Evolutionary conservation across 176 grass and related monocot genomes (phyloP).

Genomic region (Musa schizocarpa): DNA sequence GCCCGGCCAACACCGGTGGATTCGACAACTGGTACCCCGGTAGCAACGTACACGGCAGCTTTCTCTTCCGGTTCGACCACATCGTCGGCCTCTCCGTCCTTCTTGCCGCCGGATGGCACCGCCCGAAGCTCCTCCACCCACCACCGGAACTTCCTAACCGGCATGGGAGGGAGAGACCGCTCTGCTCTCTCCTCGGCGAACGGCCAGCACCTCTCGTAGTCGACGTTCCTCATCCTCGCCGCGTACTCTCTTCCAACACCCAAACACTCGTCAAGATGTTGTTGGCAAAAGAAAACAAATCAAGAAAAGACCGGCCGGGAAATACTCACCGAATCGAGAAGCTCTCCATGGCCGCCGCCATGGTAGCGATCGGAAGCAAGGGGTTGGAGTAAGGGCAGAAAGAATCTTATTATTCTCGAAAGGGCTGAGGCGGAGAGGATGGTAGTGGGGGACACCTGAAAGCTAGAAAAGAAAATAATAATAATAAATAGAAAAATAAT

Average conservation of each 20-base stretch:
- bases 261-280: not conserved
- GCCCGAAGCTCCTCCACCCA: slow-evolving; percentile 39
- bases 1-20: not conserved
- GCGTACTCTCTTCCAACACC: slow-evolving; percentile 25
- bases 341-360: slow-evolving; percentile 7
- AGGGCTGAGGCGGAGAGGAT: not conserved
- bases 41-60: not conserved
- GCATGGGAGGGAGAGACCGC: slow-evolving; percentile 31
- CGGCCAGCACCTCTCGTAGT: slow-evolving; percentile 14
- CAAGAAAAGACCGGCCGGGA: too few species aligned
- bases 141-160: slow-evolving; percentile 36
- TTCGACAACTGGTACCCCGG: not conserved
- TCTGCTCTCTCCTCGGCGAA: slow-evolving; percentile 1
- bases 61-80: not conserved
- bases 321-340: slow-evolving; percentile 14
- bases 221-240: slow-evolving; percentile 21
- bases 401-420: slow-evolving; percentile 9
- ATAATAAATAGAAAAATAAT: not conserved
- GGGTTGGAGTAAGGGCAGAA: not conserved
- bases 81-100: not conserved
- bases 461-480: not conserved
- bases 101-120: not conserved
- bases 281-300: not conserved
- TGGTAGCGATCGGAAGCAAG: not conserved
- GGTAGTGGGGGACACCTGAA: not conserved